Evolutionary conservation across 1,284 basidiomycete species (phyloP), one percentile per base, ranked within the genome.

Genomic region (Fomitopsis palustris): DNA sequence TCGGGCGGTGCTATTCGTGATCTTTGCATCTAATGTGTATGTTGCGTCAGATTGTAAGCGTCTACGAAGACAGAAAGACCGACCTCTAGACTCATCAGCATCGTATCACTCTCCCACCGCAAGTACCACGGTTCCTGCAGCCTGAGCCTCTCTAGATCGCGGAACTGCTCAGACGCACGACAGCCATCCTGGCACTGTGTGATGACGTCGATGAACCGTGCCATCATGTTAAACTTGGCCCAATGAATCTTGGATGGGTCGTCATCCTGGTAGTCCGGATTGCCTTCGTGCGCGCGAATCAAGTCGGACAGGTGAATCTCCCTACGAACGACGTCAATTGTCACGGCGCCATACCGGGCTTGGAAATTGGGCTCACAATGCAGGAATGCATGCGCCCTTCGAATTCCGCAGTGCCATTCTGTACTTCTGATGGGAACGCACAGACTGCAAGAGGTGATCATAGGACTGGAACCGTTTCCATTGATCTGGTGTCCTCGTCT

Each of bases 171-270:
- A 1, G 81, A 78, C 54, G 74, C 78, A 53, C 79, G 79, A 67
- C 88, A 92, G 61, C 88, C 85, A n/a, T 81, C 73, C 72, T 93
- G 90, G 63, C 85, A 90, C 64, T 87, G 82, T 0, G 80, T 81
- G 8, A 88, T 88, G 60, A 78, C 83, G 57, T 81, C 81, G 61
- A 93, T 85, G 69, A 92, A 91, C 59, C 82, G 80, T 33, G 88
- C 91, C 77, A 93, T 87, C 85, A 92, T 86, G 67, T 88, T 91
- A 72, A 87, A 93, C 72, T 93, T 93, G 23, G 87, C 90, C 90
- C 90, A 93, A 65, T 93, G 90, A 53, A 93, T 88, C 71, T 86
- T 87, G 35, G 69, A 74, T 5, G 81, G 74, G 65, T 90, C 85
- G 19, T 80, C 75, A 14, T 81, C 74, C 62, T 84, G 82, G 61